Conservation (phyloP, 2,329 filamentous ascomycete species). For the Arthrobotrys pseudoclavata region DNA sequence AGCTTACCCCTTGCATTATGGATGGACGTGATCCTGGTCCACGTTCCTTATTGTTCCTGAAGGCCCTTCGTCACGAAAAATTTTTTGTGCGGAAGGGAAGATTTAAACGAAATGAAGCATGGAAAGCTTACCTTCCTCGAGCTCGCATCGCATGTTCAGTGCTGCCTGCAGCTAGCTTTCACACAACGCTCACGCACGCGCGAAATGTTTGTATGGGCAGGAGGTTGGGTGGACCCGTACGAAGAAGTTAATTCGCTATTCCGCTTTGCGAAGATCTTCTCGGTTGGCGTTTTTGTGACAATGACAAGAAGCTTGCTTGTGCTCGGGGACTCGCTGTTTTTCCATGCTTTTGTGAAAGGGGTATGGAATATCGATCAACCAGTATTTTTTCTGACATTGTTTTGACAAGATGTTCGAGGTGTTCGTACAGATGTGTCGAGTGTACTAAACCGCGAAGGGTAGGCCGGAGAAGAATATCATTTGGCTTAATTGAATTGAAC, state of each 20-base stretch:
- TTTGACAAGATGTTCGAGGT: no score
- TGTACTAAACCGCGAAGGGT: constrained; percentile 4
- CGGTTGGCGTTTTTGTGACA: constrained; percentile 37
- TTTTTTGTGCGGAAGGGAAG: constrained; percentile 6
- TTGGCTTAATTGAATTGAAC: no score
- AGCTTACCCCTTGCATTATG: not conserved
- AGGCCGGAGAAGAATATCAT: not conserved
- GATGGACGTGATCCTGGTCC: not conserved
- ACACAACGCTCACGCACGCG: not conserved
- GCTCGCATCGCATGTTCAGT: not conserved
- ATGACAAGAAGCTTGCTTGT: constrained; percentile 16
- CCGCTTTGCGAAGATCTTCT: constrained; percentile 39
- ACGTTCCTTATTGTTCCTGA: not conserved
- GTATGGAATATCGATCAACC: not conserved
- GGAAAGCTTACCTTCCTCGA: constrained; percentile 31
- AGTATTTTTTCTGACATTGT: not conserved
- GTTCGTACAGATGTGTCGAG: not conserved
- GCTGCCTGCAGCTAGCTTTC: not conserved
- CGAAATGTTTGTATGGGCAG: not conserved
- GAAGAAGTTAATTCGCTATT: constrained; percentile 18
- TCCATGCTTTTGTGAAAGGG: not conserved
- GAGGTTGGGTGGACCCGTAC: constrained; percentile 12
- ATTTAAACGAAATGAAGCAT: constrained; percentile 35
- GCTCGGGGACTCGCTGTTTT: not conserved
- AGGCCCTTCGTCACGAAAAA: not conserved